Base-by-base conservation (phyloP, 192 early-diverging fungal species). In the Coemansia sp. region DNA sequence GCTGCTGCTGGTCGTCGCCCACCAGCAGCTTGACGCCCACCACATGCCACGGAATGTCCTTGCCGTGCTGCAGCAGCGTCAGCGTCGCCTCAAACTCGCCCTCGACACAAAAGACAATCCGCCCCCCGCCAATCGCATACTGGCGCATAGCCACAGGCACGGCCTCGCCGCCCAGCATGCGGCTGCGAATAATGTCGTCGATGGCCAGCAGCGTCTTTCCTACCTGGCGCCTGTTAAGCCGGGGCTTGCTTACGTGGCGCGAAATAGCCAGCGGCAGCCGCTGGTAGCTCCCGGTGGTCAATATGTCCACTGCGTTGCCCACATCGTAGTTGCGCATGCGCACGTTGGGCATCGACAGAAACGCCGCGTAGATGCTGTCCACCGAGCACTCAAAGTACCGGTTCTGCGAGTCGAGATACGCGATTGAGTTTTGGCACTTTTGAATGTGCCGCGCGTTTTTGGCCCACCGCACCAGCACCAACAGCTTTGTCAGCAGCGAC, bases 241-340 rank as follows among this genome's bases (percentile, higher is more conserved):
- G 77, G 31, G 85, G 85, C 15, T 89, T 88, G 11, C 86, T 86
- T 34, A 93, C 76, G 10, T 84, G 77, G 55, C 92, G 90, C 76
- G 91, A 90, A 34, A 95, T 91, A 36, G 89, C 88, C 3, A 79
- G 74, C 2, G 95, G 95, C 63, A 97, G 83, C 5, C 91, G 87
- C 57, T 90, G 89, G 70, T 95, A 97, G 24, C 88, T 87, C 43
- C 95, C 93, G 5, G 91, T 91, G 5, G 92, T 93, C 57, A 97
- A 86, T 18, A 97, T 90, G 71, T 96, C 94, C 10, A 95, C 87
- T 0, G 94, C 93, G 22, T 91, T 95, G 34, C 80, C 68, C 27
- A 97, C 86, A 75, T 97, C 95, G 66, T 89, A 94, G 82, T 90
- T 91, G 31, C 92, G 87, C 68, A 92, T 89, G 41, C 93, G 73